Conservation (phyloP, 345 rosid genomes). For the Lagerstroemia speciosa region DNA sequence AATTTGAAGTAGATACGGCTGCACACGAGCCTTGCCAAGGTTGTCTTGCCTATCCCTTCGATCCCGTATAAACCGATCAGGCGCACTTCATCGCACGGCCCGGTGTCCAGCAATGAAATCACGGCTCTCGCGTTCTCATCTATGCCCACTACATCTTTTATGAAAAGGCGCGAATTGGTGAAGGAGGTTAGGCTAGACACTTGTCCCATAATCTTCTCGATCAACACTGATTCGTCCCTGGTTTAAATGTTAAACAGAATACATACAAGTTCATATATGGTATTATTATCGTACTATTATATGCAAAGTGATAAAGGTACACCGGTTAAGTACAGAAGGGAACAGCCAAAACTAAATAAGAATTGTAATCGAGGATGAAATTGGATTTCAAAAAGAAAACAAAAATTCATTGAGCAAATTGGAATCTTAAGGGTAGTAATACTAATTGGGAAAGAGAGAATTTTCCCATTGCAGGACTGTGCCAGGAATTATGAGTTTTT, state of each 20-base stretch:
- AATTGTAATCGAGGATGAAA: no score
- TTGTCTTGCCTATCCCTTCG: constrained; percentile 12
- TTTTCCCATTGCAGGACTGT: no score
- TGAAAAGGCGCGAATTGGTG: neutral
- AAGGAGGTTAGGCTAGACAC: neutral
- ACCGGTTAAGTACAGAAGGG: neutral
- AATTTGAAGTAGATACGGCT: neutral
- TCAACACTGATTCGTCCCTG: constrained; percentile 7
- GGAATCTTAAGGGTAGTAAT: no score
- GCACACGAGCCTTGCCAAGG: neutral
- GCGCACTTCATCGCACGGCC: constrained; percentile 1
- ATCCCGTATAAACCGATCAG: constrained; percentile 5
- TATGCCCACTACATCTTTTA: neutral
- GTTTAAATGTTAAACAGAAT: neutral
- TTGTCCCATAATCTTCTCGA: constrained; percentile 2
- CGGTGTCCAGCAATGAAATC: neutral
- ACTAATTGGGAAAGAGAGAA: no score
- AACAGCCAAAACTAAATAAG: no score
- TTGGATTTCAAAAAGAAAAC: no score
- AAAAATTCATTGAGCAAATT: no score
- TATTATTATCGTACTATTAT: no score
- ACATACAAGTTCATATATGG: neutral
- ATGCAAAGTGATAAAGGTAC: neutral
- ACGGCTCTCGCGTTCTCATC: neutral
- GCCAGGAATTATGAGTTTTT: no score